phyloP scores from a whole-genome alignment of 2,329 filamentous ascomycete genomes.

The Cyanodermella asteris region DNA sequence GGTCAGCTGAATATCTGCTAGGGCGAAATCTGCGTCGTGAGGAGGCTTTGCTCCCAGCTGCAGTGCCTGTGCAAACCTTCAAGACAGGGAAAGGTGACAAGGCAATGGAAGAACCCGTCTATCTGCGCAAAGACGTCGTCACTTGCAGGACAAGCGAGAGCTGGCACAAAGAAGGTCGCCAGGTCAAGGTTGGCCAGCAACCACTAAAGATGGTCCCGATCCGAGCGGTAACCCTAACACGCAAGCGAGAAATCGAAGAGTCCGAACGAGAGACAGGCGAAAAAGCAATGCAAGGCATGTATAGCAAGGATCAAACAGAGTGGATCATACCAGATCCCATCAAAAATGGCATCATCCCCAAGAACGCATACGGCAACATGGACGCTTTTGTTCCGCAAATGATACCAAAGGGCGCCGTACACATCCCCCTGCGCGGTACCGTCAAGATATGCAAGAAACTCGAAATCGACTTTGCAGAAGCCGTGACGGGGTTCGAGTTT shows the following conservation, averaged over 20 bases:
- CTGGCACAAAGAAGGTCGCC: conserved; percentile 91
- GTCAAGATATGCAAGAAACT: conserved; percentile 65
- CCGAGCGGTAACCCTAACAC: conserved; percentile 69
- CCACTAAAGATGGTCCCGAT: conserved; percentile 77
- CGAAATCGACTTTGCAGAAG: conserved; percentile 75
- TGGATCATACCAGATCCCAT: conserved; percentile 90
- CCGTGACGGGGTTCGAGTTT: conserved; percentile 91
- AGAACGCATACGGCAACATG: conserved; percentile 90
- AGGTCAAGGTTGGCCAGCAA: conserved; percentile 44
- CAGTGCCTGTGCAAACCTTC: conserved; percentile 53
- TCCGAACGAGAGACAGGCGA: conserved; percentile 56
- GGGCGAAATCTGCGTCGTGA: conserved; percentile 75
- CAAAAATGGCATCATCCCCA: conserved; percentile 64
- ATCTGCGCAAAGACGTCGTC: conserved; percentile 54
- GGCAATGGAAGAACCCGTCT: conserved; percentile 59
- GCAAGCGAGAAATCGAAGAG: conserved; percentile 76
- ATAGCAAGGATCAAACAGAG: conserved; percentile 65
- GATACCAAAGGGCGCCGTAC: conserved; percentile 66
- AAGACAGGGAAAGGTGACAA: conserved; percentile 52
- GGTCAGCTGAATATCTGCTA: conserved; percentile 64
- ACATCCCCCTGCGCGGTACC: conserved; percentile 59
- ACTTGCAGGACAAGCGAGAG: conserved; percentile 80
- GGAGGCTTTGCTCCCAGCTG: conserved; percentile 54
- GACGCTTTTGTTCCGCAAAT: conserved; percentile 88
- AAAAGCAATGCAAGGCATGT: conserved; percentile 73